A percentile compares a stretch with the other conserved stretches of the same genome.
phyloP scores from a whole-genome alignment of 2,329 filamentous ascomycete genomes.

The Aspergillus arachidicola region DNA sequence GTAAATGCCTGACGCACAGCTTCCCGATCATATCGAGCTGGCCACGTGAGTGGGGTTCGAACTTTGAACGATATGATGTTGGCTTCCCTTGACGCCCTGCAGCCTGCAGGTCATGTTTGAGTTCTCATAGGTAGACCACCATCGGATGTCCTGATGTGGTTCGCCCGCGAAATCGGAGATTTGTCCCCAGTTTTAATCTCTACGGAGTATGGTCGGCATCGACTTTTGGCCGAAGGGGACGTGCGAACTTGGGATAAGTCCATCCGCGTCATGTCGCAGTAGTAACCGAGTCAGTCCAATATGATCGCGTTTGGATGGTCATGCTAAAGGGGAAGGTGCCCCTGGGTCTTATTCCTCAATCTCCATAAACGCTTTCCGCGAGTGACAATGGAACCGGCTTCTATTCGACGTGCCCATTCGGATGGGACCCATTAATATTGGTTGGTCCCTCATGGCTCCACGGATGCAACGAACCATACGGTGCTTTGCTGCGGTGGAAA shows the following conservation, averaged over 20 bases:
- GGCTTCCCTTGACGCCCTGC: neutral
- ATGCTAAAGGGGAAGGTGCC: neutral
- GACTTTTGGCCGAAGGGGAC: neutral
- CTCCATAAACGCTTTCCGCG: neutral
- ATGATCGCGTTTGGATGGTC: neutral
- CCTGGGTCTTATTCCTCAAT: neutral
- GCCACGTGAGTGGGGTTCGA: neutral
- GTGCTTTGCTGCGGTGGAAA: neutral
- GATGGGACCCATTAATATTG: neutral
- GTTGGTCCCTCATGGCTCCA: neutral
- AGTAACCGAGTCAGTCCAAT: too few relatives aligned
- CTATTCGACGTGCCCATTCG: neutral
- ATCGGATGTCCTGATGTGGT: neutral
- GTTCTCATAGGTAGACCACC: neutral
- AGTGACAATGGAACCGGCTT: neutral
- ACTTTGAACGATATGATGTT: neutral
- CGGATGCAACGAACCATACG: neutral
- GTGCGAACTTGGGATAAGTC: neutral
- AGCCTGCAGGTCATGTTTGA: neutral
- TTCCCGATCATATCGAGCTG: neutral
- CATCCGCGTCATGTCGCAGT: neutral
- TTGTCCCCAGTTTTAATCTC: neutral
- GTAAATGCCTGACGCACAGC: neutral
- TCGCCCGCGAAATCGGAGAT: neutral
- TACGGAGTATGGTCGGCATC: neutral